Evolutionary conservation across 805 yeast species (phyloP).

Genomic region (Starmerella gropengiesseri): DNA sequence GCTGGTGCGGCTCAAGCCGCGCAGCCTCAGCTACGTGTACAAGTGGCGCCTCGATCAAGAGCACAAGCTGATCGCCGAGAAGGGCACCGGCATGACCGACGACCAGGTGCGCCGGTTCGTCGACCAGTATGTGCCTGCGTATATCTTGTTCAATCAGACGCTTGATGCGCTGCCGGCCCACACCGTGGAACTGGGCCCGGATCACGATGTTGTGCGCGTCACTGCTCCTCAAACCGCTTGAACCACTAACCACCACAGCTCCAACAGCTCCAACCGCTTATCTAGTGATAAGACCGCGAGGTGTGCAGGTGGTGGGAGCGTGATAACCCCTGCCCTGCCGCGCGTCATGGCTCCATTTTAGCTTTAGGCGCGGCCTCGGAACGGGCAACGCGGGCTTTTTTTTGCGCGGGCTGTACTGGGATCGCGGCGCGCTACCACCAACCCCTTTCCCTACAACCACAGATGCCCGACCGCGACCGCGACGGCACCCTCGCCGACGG

Average conservation of each 20-base stretch:
- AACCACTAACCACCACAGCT: too few species aligned
- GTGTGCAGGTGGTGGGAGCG: too few species aligned
- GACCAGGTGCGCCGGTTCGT: slow-evolving; percentile 57
- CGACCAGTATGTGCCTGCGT: slow-evolving; percentile 77
- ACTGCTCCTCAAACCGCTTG: too few species aligned
- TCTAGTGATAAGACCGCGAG: too few species aligned
- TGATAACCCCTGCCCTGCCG: too few species aligned
- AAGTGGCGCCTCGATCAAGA: slow-evolving; percentile 73
- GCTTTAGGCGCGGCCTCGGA: too few species aligned
- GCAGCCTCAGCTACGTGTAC: slow-evolving; percentile 51
- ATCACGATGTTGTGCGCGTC: slow-evolving; percentile 25
- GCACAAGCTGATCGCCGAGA: slow-evolving; percentile 40
- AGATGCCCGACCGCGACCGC: not conserved
- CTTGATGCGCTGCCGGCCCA: not conserved
- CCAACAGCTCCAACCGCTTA: too few species aligned
- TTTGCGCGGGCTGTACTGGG: too few species aligned
- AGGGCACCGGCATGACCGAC: slow-evolving; percentile 75
- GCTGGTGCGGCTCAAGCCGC: slow-evolving; percentile 54
- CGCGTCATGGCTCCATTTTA: too few species aligned
- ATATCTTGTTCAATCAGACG: slow-evolving; percentile 42
- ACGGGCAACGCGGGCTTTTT: too few species aligned
- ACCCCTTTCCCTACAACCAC: too few species aligned
- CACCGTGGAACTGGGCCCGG: not conserved
- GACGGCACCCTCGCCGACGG: not conserved
- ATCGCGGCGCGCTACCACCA: too few species aligned